Evolutionary conservation across 805 yeast species (phyloP), one percentile per base, ranked within the genome.

Genomic region (Lipomyces lipofer): DNA sequence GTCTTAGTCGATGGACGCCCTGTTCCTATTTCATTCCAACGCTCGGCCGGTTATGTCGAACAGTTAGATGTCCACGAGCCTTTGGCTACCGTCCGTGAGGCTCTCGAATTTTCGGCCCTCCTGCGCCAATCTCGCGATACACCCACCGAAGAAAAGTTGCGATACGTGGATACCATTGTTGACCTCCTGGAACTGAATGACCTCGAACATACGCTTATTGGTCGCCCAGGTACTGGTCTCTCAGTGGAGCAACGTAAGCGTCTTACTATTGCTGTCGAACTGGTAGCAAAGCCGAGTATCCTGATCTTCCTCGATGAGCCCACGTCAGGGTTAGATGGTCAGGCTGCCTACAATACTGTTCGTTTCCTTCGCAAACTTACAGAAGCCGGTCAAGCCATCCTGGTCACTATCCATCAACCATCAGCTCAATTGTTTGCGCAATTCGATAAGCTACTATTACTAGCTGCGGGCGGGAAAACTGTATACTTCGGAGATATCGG

Each of bases 401-500:
- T 84, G 66, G 84, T 88, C 73, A 84, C 89, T 17, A 84, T 84
- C 63, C 89, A 84, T 68, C 89, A 84, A 71, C 89, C 89, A 55
- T 83, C 88, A 21, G 88, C 89, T 30, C 75, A 82, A 22, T 70
- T 84, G 65, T 77, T 84, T 67, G 80, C 81, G 66, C 82, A 82
- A 66, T 84, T 84, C 63, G 89, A 84, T 63, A 76, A 87, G 52
- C 72, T 84, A 53, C 70, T 85, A 63, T 77, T 86, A 62, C 75
- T 86, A 66, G 83, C 83, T 63, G 80, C 77, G 62, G 94, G 94
- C 68, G 94, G 94, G 62, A 74, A 77, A 64, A 86, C 91, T 62
- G 91, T 85, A 27, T 86, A 86, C 69, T 86, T 85, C 67, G 94
- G 94, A 63, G 89, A 85, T 59, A 80, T 86, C 64, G 94, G 94